phyloP scores from a whole-genome alignment of 495 filamentous ascomycete genomes.

The Xylaria flabelliformis region DNA sequence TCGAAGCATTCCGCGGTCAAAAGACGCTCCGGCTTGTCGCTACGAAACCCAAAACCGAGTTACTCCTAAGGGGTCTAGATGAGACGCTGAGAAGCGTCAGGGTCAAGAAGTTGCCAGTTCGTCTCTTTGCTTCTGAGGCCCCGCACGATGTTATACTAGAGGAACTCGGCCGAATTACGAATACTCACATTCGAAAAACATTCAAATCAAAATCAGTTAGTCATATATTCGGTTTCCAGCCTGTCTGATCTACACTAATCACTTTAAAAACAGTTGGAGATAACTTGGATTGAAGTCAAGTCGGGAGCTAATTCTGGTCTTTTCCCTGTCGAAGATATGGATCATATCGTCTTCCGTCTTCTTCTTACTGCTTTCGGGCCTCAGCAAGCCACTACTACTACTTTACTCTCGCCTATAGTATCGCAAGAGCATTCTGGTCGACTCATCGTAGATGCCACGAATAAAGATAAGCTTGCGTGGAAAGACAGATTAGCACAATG shows the following conservation, averaged over 20 bases:
- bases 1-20: slow-evolving; percentile 38
- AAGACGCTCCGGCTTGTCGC: slow-evolving; percentile 45
- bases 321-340: slow-evolving; percentile 33
- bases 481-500: slow-evolving; percentile 49
- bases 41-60: slow-evolving; percentile 39
- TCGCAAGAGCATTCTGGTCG: slow-evolving; percentile 26
- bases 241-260: slow-evolving; percentile 25
- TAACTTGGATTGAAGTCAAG: slow-evolving; percentile 49
- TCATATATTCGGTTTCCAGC: neutral
- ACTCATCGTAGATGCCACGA: slow-evolving; percentile 36
- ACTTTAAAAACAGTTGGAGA: slow-evolving; percentile 30
- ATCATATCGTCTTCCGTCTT: slow-evolving; percentile 52
- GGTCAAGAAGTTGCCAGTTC: slow-evolving; percentile 9
- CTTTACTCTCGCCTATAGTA: slow-evolving; percentile 27
- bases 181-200: slow-evolving; percentile 42
- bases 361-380: slow-evolving; percentile 46
- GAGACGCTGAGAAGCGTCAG: slow-evolving; percentile 28
- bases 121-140: slow-evolving; percentile 31
- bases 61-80: slow-evolving; percentile 43
- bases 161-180: slow-evolving; percentile 52
- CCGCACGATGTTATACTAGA: slow-evolving; percentile 39
- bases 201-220: slow-evolving; percentile 35
- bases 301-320: slow-evolving; percentile 25
- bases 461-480: slow-evolving; percentile 49
- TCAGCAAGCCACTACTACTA: slow-evolving; percentile 31